Base-by-base conservation (phyloP, 805 yeast species). In the Spathaspora girioi region DNA sequence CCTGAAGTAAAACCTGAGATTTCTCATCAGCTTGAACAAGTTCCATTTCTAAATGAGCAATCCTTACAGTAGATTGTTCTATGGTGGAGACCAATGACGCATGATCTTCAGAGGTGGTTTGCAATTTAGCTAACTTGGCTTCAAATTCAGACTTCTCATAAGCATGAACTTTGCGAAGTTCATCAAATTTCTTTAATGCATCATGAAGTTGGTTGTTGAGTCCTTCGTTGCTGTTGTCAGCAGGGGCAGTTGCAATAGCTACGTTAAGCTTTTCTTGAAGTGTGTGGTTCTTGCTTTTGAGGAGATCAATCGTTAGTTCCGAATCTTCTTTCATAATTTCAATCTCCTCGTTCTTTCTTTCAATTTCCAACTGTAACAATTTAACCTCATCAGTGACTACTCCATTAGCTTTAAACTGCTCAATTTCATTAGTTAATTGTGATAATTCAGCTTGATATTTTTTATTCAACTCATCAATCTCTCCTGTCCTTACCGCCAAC, bases 21-120 rank as follows among this genome's bases (percentile, higher is more conserved):
- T 35, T 35, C 5, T 35, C 40, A 15, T 35, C 40, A 7, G 17
- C 40, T 15, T 12, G 15, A 8, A 26, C 48, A 31, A 26, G 26
- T 18, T 31, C 15, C 5, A 32, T 38, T 29, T 51, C 48, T 27
- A 51, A 42, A 45, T 51, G 46, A 9, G 44, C 46, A 19, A 41
- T 38, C 15, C 43, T 45, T 3, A 35, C 3, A 35, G 40, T 35
- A 14, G 40, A 35, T 15, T 35, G 40, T 35, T 35, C 40, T 11
- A 35, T 15, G 8, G 40, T 35, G 40, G 40, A 12, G 15, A 35
- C 40, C 8, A 35, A 35, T n/a, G 40, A 35, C 3, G 40, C 40
- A 35, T 35, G 40, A 3, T 35, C 40, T 4, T 35, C 40, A 3
- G 15, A 11, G 18, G 3, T 15, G 3, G 35, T 6, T 31, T 53